Evolutionary conservation across 352 stramenopile genomes (phyloP).

Genomic region (Phytophthora uliginosa): DNA sequence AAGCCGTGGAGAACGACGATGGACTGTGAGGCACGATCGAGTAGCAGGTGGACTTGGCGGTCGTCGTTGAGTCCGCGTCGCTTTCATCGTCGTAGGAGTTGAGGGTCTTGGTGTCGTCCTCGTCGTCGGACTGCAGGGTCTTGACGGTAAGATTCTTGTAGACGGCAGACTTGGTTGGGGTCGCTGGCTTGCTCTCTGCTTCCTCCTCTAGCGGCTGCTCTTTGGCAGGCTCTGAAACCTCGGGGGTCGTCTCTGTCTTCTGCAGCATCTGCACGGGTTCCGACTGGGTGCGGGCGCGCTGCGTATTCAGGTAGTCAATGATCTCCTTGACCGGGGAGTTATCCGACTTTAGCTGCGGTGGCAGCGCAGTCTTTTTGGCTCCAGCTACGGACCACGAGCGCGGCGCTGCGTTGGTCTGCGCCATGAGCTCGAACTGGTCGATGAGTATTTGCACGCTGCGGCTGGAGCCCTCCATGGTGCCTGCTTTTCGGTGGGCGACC

Average conservation of each 20-base stretch:
- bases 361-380: conserved; percentile 8
- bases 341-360: conserved; percentile 20
- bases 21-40: conserved; percentile 27
- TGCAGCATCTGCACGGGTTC: conserved; percentile 7
- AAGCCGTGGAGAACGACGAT: conserved; percentile 45
- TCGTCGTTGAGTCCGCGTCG: conserved; percentile 13
- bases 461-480: conserved; percentile 20
- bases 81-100: conserved; percentile 27
- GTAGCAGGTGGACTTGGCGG: conserved; percentile 22
- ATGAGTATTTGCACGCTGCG: conserved; percentile 45
- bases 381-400: conserved; percentile 8
- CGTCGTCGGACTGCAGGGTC: conserved; percentile 9
- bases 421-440: conserved; percentile 47
- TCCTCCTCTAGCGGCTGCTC: conserved; percentile 9
- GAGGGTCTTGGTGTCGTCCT: conserved; percentile 14
- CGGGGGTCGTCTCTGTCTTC: background rate
- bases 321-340: conserved; percentile 26
- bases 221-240: background rate
- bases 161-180: conserved; percentile 1
- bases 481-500: background rate
- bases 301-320: conserved; percentile 23
- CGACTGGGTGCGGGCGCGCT: conserved; percentile 14
- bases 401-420: conserved; percentile 14
- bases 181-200: background rate
- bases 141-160: conserved; percentile 30